Base-by-base conservation (phyloP, 768 basidiomycete genomes). In the Antrodiella citrinella region DNA sequence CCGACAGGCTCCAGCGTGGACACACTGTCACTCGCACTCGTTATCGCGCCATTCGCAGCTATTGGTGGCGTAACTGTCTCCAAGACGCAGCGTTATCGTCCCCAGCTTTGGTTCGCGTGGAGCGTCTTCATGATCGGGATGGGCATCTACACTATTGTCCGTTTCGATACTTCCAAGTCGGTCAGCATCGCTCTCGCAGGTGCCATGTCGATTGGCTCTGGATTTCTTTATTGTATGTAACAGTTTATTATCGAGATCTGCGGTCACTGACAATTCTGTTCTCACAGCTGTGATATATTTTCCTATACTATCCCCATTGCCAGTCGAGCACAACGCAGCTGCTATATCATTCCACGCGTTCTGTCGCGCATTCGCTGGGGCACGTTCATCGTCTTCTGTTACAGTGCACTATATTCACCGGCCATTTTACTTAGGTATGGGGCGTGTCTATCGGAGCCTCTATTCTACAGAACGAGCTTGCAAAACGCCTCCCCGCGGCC, bases 1-100 rank as follows among this genome's bases (percentile, higher is more conserved):
- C 63, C 75, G 0, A 54, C 67, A n/a, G 47, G 22, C 1, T 66
- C 68, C 10, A 71, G 69, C n/a, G 58, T 68, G 18, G 62, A 66
- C 42, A 19, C 64, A n/a, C 64, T 72, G 50, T 57, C 58, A 2
- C 19, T 55, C 50, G 30, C 61, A 11, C 54, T 70, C 43, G 59
- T 53, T 55, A 25, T 65, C 54, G 50, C 65, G 23, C 63, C 72
- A 0, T 44, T 65, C 10, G 60, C 66, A 0, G 59, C 72, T 10
- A 2, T 69, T 24, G 51, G 55, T 2, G 72, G 73, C 20, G 20
- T 64, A 20, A 56, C 58, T 7, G 59, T 75, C 0, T 53, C 59
- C 3, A 45, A 42, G 11, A 59, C 60, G 2, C 56, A 64, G 1
- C 51, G 57, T 49, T 76, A 75, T 56, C 60, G 65, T 0, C 59